Evolutionary conservation across 2,329 filamentous ascomycete genomes (phyloP), one percentile per base, ranked within the genome.

Genomic region (Macroventuria anomochaeta): DNA sequence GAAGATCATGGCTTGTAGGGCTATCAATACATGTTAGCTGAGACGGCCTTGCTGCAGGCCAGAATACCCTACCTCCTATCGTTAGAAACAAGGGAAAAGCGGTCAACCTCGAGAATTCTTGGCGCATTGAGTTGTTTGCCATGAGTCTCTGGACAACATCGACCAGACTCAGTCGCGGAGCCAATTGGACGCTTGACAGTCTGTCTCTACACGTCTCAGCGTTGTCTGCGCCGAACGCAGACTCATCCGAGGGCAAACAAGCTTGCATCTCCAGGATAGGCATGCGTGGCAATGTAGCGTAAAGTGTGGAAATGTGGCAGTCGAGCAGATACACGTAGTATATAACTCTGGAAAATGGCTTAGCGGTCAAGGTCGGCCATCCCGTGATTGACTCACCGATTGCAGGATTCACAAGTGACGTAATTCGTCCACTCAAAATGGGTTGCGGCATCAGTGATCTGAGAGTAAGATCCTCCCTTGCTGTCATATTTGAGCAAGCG

Each of bases 271-370:
- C 48, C 18, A 34, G 12, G 6, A 51, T 20, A 2, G 48, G 26
- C n/a, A 51, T 32, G 5, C 40, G 39, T 1, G 48, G 48, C 3
- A 39, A 20, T 7, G 20, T 43, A 5, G 40, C 40, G 17, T 39
- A 42, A 1, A 39, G 26, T 7, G 23, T 32, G n/a, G 48, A 44
- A 17, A 44, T 33, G 20, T 51, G 48, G 12, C 32, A 44, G 10
- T 51, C 48, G 6, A 51, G 34, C n/a, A 51, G 13, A 15, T 51
- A 44, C 23, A 32, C 32, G 11, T 51, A 51, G 10, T 51, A 44
- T 2, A 28, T 31, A 11, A 39, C 33, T 4, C 40, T 51, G 13
- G 17, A 7, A 17, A 7, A 6, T 7, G 3, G 6, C 8, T 38
- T n/a, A 43, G 32, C 10, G n/a, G n/a, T n/a, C n/a, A n/a, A 15